Evolutionary conservation across 2,329 filamentous ascomycete species (phyloP), one percentile per base, ranked within the genome.

Genomic region (Teratosphaeria pseudoeucalypti): DNA sequence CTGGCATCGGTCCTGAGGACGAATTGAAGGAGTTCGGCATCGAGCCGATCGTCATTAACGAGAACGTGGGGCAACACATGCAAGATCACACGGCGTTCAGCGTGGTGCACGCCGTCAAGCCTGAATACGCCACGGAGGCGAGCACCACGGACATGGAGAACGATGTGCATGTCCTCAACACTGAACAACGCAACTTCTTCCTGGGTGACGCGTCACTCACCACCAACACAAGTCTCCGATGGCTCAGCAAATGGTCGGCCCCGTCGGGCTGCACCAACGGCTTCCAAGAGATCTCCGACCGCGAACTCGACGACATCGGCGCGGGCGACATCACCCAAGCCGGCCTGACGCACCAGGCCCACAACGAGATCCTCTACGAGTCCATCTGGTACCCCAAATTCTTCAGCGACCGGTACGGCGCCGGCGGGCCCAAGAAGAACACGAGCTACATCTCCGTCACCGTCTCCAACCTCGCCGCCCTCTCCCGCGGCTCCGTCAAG

Each of bases 401-500:
- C 43, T 49, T 9, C 43, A 23, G 19, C n/a, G 43, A 49, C 1
- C 23, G 23, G 19, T 49, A 49, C n/a, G 43, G 43, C n/a, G 37
- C 37, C 6, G 43, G 43, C 43, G 43, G 43, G 6, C 43, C 43
- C 43, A 49, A 49, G 19, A 19, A 19, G n/a, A 23, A 49, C n/a
- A 49, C 43, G 16, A 19, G 16, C 16, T 49, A 49, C 43, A 49
- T 49, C 43, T 49, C 43, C n/a, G 43, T 49, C 43, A 49, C 43
- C n/a, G 43, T 49, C n/a, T 49, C 43, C 16, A 49, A 49, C 43
- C 43, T 49, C 16, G 43, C 43, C 0, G 78, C 80, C 0, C 63
- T 81, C 34, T 81, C 78, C 62, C 74, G 52, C 62, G 76, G 76
- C 11, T 70, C 73, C 37, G 75, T 81, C 65, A 77, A 59, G 61